Percentiles rank a stretch among this genome's conserved stretches.
These are phyloP conservation scores for Xylariaceae sp. DNA, from an alignment of 2,329 filamentous ascomycete genomes.

Conservation along the genomic window DNA sequence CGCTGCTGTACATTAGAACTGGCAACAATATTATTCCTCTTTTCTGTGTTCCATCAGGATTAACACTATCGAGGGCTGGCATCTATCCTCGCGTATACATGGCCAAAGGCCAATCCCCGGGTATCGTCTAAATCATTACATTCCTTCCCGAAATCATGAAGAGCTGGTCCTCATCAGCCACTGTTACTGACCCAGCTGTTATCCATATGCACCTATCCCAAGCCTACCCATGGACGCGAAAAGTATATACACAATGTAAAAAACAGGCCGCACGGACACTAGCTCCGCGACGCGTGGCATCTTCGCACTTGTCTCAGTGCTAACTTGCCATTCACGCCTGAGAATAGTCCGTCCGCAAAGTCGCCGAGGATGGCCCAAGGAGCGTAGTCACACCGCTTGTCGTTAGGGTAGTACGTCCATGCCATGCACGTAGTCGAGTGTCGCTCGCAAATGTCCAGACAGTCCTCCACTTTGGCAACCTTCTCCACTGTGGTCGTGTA, in stretches of 20 bases:
- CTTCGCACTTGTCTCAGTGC: slow-evolving; percentile 22
- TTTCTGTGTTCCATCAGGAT: slow-evolving; percentile 17
- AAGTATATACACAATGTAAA: slow-evolving; percentile 13
- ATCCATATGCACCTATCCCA: slow-evolving; percentile 15
- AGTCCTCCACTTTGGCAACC: slow-evolving; percentile 37
- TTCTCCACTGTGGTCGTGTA: slow-evolving; percentile 33
- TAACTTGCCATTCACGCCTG: slow-evolving; percentile 35
- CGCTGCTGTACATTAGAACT: too few relatives aligned
- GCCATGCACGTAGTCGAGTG: slow-evolving; percentile 41
- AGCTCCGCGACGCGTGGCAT: slow-evolving; percentile 20
- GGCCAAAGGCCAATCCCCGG: slow-evolving; percentile 23
- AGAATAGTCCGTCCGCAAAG: slow-evolving; percentile 28
- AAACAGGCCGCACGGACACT: slow-evolving; percentile 5
- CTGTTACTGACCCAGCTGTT: slow-evolving; percentile 10
- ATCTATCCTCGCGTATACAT: slow-evolving; percentile 24
- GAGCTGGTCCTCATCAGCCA: slow-evolving; percentile 8
- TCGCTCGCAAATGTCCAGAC: slow-evolving; percentile 38
- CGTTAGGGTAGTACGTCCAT: slow-evolving; percentile 43
- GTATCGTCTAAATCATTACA: slow-evolving; percentile 27
- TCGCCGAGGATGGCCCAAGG: slow-evolving; percentile 47
- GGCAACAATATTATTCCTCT: too few relatives aligned
- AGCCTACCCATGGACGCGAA: slow-evolving; percentile 8
- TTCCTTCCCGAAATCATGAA: slow-evolving; percentile 17
- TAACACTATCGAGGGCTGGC: slow-evolving; percentile 15
- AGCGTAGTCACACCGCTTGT: slow-evolving; percentile 38